These are phyloP conservation scores for Claviceps spartinae DNA, from an alignment of 2,329 filamentous ascomycete genomes.

Conservation along the genomic window DNA sequence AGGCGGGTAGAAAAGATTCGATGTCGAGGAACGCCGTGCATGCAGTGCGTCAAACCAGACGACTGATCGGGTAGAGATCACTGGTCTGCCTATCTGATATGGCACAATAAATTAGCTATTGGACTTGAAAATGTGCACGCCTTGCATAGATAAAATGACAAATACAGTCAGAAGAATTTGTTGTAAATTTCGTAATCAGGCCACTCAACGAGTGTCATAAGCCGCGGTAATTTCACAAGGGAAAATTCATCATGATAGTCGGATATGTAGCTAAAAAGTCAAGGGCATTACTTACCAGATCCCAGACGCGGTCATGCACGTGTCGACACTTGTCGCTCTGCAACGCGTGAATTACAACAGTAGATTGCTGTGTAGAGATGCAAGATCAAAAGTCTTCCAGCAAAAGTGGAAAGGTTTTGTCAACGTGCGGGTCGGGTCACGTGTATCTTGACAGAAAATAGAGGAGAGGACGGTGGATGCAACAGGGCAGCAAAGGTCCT, in stretches of 20 bases:
- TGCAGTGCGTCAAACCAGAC: neutral
- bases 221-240: slow-evolving; percentile 5
- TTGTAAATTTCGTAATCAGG: slow-evolving; percentile 3
- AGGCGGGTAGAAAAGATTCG: neutral
- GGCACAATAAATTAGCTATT: neutral
- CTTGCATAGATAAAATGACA: neutral
- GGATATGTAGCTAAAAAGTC: neutral
- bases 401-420: no score
- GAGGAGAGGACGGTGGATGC: no score
- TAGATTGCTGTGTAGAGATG: no score
- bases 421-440: no score
- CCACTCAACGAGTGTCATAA: slow-evolving; percentile 4
- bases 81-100: neutral
- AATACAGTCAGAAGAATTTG: slow-evolving; percentile 1
- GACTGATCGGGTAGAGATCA: neutral
- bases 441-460: no score
- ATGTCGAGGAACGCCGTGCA: neutral
- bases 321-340: neutral
- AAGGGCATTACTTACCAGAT: neutral
- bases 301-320: neutral
- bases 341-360: neutral
- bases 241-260: slow-evolving; percentile 4
- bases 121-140: neutral
- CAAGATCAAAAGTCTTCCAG: no score
- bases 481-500: no score